These are phyloP conservation scores for Colletotrichum endophyticum DNA, from an alignment of 2,329 filamentous ascomycete species.

Conservation along the genomic window DNA sequence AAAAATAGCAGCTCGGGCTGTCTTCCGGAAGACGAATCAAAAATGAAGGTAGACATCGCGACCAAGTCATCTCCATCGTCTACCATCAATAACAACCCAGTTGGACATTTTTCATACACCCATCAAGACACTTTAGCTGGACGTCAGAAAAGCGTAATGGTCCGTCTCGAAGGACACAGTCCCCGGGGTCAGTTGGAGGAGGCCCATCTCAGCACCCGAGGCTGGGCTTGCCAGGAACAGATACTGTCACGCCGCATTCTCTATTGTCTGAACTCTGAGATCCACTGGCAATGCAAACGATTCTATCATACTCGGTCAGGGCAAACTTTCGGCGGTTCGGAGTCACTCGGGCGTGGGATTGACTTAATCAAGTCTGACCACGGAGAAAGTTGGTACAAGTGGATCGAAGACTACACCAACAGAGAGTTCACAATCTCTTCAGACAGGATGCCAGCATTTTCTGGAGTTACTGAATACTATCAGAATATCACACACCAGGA, in stretches of 20 bases:
- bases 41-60: no score
- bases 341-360: background rate
- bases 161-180: background rate
- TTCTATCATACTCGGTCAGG: background rate
- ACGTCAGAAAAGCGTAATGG: background rate
- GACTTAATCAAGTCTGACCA: background rate
- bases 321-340: background rate
- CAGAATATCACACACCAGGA: background rate
- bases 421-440: background rate
- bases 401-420: background rate
- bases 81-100: background rate
- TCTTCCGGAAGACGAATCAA: background rate
- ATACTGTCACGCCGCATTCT: background rate
- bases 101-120: background rate
- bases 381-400: background rate
- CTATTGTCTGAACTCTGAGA: background rate
- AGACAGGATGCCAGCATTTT: background rate
- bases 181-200: background rate
- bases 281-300: background rate
- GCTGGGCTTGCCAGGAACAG: background rate
- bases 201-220: background rate
- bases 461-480: background rate
- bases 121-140: rapidly evolving
- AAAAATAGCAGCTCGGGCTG: background rate
- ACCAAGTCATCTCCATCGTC: no score